These are phyloP conservation scores for Neopestalotiopsis sp. DNA, from an alignment of 2,329 filamentous ascomycete genomes.

Conservation along the genomic window DNA sequence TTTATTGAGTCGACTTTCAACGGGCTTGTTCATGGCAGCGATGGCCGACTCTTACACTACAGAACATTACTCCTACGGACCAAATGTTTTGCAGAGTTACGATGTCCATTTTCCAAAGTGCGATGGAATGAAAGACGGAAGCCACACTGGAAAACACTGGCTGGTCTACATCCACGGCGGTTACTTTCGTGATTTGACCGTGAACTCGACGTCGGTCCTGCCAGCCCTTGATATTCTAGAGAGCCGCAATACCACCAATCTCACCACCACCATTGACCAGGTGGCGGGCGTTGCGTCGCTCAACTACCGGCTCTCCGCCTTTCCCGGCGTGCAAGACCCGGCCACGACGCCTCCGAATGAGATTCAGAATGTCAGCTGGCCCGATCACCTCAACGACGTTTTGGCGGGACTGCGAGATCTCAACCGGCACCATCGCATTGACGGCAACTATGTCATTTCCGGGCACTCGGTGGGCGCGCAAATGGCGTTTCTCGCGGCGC, in stretches of 20 bases:
- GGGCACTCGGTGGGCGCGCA: constrained; percentile 12
- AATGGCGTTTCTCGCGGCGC: constrained; percentile 8
- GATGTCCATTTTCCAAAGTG: background rate
- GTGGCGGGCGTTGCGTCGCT: background rate
- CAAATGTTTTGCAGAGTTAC: constrained; percentile 13
- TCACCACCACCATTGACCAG: constrained; percentile 11
- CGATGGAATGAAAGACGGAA: background rate
- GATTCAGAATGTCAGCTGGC: constrained; percentile 10
- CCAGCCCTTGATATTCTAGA: background rate
- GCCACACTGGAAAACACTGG: background rate
- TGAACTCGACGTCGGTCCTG: constrained; percentile 7
- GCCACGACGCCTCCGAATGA: constrained; percentile 1
- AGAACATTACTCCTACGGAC: constrained; percentile 6
- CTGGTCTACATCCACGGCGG: constrained; percentile 8
- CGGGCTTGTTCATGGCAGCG: background rate
- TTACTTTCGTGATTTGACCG: constrained; percentile 9
- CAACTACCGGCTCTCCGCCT: constrained; percentile 8
- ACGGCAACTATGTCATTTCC: constrained; percentile 7
- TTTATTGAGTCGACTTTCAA: background rate
- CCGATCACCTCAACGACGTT: constrained; percentile 13
- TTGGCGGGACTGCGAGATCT: constrained; percentile 4
- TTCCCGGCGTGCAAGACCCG: constrained; percentile 5
- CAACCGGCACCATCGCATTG: background rate
- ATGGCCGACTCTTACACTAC: background rate
- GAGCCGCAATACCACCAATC: constrained; percentile 7